These are phyloP conservation scores for Solanum piurae DNA, from an alignment of 257 asterid species.

Conservation along the genomic window DNA sequence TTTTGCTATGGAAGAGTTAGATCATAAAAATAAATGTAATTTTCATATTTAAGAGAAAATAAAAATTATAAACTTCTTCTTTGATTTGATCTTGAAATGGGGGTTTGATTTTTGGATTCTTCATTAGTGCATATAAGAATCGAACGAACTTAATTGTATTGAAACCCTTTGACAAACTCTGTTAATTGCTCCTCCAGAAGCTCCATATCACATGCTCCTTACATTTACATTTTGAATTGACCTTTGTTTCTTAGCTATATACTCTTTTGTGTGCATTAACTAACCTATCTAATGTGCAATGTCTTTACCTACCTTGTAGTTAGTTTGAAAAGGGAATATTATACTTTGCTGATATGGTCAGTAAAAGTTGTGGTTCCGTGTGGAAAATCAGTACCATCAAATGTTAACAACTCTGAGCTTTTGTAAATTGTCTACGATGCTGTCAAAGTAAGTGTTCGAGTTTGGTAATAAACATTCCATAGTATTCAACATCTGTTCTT, in stretches of 20 bases:
- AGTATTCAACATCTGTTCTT: neutral
- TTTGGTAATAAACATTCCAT: neutral
- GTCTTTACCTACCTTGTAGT: slow-evolving; percentile 6
- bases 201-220: slow-evolving; percentile 38
- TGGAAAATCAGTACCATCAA: slow-evolving; percentile 69
- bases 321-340: slow-evolving; percentile 83
- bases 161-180: slow-evolving; percentile 33
- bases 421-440: slow-evolving; percentile 45
- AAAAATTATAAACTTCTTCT: too few species aligned
- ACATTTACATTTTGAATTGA: neutral
- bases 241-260: neutral
- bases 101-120: too few species aligned
- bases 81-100: too few species aligned
- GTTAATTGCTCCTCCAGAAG: slow-evolving; percentile 98
- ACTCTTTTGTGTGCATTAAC: neutral
- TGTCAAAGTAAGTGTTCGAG: slow-evolving; percentile 55
- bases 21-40: too few species aligned
- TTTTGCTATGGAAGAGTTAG: too few species aligned
- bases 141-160: too few species aligned
- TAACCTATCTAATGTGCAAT: neutral
- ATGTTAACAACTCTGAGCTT: slow-evolving; percentile 63
- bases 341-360: slow-evolving; percentile 91
- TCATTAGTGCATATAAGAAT: too few species aligned
- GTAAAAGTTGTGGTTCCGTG: slow-evolving; percentile 82
- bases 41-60: too few species aligned